phyloP scores from a whole-genome alignment of 2,329 filamentous ascomycete genomes.

The Tolypocladium amazonense region DNA sequence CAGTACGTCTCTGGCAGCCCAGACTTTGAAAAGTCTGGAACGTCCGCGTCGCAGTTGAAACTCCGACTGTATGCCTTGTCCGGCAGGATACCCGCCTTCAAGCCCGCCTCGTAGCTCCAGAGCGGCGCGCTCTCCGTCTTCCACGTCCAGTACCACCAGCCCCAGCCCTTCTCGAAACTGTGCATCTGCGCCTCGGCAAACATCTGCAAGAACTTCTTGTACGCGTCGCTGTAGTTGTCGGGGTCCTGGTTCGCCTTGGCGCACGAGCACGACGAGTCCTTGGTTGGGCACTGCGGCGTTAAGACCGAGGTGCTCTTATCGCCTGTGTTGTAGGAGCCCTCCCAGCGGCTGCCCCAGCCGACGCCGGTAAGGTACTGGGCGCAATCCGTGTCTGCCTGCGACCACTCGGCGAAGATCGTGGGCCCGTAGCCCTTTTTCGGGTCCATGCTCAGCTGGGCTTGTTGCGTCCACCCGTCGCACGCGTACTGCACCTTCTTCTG shows the following conservation, averaged over 20 bases:
- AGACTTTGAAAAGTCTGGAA: conserved; percentile 38
- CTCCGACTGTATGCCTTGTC: conserved; percentile 56
- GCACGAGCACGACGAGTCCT: conserved; percentile 60
- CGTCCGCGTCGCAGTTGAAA: conserved; percentile 56
- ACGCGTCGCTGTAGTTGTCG: conserved; percentile 53
- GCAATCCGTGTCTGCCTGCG: conserved; percentile 94
- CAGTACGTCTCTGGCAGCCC: conserved; percentile 40
- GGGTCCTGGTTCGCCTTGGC: conserved; percentile 64
- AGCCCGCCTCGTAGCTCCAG: conserved; percentile 84
- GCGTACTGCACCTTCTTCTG: conserved; percentile 77
- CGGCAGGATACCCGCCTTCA: conserved; percentile 71
- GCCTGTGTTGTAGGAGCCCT: conserved; percentile 69
- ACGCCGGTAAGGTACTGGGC: conserved; percentile 81
- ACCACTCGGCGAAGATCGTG: conserved; percentile 94
- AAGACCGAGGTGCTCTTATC: conserved; percentile 51
- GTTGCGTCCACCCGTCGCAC: conserved; percentile 75
- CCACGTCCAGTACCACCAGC: conserved; percentile 99
- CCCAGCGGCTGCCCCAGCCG: conserved; percentile 79
- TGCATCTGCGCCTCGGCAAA: conserved; percentile 97
- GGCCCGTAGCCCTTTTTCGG: conserved; percentile 75
- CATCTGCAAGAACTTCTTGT: conserved; percentile 77
- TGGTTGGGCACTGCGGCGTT: conserved; percentile 63
- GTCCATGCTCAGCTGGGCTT: conserved; percentile 63
- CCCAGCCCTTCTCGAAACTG: conserved; percentile 85
- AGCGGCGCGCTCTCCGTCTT: conserved; percentile 75